Evolutionary conservation across 1,139 yeast species (phyloP), one percentile per base, ranked within the genome.

Genomic region (Diutina rugosa): DNA sequence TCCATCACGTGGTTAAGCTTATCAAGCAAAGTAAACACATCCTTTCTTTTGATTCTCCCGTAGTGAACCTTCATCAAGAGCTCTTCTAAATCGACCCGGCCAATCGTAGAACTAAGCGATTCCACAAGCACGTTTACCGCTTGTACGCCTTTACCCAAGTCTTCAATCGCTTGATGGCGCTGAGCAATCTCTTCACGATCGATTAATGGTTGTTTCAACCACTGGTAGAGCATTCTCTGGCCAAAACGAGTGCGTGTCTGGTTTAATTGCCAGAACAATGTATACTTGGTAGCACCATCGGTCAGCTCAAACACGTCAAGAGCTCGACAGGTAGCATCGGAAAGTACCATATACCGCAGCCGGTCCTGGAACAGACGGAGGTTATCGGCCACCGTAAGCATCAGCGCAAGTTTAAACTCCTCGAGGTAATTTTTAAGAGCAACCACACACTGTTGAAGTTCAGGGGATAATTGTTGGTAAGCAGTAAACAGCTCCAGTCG

Each of bases 211-310:
- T 78, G 74, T 0, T 83, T 76, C 0, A 91, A 71, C 99, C 99
- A 93, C 55, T 78, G 73, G 44, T 76, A 75, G 21, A 93, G 67
- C 58, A 81, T 64, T 57, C 97, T 70, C 56, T 75, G 78, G 0
- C 99, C 99, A 69, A 85, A 87, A 41, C 78, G 75, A 0, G 97
- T 89, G 51, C 82, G 72, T 0, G 98, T 88, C 60, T 86, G 91
- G 66, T 91, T 88, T 60, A 93, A 65, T 2, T 89, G 72, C 90
- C 93, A 87, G 16, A 87, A 69, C 18, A 93, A 69, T 0, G 97
- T 82, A 0, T 97, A 98, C 44, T 74, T 71, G 18, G 70, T 68
- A 16, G 69, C 66, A 60, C 83, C 82, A 0, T 93, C 81, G 2
- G 77, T 71, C 63, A 88, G 88, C 47, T 73, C 73, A 63, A 89